Conservation (phyloP, 768 basidiomycete species). For the Amanita jacksonii region DNA sequence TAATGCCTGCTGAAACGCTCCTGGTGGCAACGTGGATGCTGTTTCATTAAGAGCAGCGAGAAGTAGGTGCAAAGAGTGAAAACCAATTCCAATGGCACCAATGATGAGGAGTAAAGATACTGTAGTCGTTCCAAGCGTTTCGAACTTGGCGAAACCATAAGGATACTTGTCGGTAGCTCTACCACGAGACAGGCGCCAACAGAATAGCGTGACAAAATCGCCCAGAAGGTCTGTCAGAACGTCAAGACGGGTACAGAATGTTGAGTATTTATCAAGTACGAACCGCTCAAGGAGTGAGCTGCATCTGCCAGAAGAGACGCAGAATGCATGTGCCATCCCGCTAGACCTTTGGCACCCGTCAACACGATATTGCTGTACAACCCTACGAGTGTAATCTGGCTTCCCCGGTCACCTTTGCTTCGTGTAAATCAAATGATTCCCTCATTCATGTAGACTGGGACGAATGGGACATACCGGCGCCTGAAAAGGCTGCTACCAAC, state of each 20-base stretch:
- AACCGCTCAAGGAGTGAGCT: constrained; percentile 83
- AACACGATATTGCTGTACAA: constrained; percentile 74
- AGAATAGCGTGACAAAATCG: constrained; percentile 85
- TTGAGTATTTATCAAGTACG: constrained; percentile 18
- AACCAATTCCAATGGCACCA: constrained; percentile 76
- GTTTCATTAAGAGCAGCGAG: constrained; percentile 62
- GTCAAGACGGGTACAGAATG: constrained; percentile 3
- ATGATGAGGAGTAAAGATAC: constrained; percentile 82
- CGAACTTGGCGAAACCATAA: constrained; percentile 89
- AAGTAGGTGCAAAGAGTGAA: constrained; percentile 85
- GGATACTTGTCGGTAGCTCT: constrained; percentile 77
- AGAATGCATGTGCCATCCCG: constrained; percentile 86
- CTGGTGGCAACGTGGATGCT: constrained; percentile 53
- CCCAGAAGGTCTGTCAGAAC: constrained; percentile 60
- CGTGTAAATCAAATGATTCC: neutral
- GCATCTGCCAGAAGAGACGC: constrained; percentile 90
- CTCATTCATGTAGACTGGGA: neutral
- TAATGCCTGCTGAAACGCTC: constrained; percentile 55
- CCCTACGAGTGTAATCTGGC: constrained; percentile 77
- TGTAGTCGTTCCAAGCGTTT: constrained; percentile 88
- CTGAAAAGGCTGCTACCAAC: constrained; percentile 58
- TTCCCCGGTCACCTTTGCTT: constrained; percentile 64
- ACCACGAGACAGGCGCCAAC: constrained; percentile 77
- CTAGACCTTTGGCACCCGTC: constrained; percentile 75
- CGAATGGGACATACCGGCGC: constrained; percentile 39